phyloP scores from a whole-genome alignment of 257 asterid species.

The Ocimum tenuiflorum region DNA sequence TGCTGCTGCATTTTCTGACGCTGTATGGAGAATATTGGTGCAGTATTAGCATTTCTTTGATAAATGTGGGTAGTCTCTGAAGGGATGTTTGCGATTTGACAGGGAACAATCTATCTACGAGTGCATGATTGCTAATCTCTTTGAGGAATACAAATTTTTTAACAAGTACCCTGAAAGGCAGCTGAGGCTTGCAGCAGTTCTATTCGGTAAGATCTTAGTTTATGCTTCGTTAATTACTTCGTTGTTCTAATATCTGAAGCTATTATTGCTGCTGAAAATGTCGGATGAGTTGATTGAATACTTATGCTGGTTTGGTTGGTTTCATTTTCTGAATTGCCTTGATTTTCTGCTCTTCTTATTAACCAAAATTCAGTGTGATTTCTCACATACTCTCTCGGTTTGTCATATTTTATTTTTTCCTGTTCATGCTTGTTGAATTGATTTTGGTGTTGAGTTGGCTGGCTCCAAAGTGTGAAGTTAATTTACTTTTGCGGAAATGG shows the following conservation, averaged over 20 bases:
- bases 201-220: slow-evolving; percentile 59
- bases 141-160: slow-evolving; percentile 85
- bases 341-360: background rate
- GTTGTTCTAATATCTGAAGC: background rate
- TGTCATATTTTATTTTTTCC: background rate
- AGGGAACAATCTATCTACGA: slow-evolving; percentile 79
- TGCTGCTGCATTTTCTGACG: slow-evolving; percentile 1
- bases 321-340: background rate
- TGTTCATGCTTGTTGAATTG: background rate
- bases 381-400: background rate
- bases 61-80: slow-evolving; percentile 4
- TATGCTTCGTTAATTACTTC: slow-evolving; percentile 1
- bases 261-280: background rate
- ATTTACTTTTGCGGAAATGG: background rate
- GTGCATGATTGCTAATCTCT: slow-evolving; percentile 76
- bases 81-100: slow-evolving; percentile 26
- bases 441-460: background rate
- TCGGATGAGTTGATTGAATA: background rate
- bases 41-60: background rate
- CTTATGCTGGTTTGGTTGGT: background rate
- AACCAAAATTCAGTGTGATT: background rate
- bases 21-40: background rate
- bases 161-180: slow-evolving; percentile 85
- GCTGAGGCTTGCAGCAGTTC: slow-evolving; percentile 72
- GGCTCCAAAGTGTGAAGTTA: background rate